These are phyloP conservation scores for Fusarium cicatricum DNA, from an alignment of 2,329 filamentous ascomycete genomes.

Conservation along the genomic window DNA sequence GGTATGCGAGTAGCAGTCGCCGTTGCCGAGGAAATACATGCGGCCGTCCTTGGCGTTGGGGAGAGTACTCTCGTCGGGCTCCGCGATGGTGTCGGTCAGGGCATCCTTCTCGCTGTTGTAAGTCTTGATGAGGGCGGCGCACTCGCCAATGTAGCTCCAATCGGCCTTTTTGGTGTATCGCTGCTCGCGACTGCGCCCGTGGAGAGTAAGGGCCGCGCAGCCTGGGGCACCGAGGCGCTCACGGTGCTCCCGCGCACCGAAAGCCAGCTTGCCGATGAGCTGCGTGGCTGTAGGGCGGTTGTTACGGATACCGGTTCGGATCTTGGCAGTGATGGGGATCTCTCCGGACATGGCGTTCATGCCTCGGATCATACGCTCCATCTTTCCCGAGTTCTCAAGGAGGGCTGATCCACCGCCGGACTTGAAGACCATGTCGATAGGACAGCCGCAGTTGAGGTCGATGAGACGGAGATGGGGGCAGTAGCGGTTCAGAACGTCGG, in stretches of 20 bases:
- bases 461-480: slow-evolving; percentile 88
- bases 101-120: slow-evolving; percentile 75
- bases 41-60: slow-evolving; percentile 71
- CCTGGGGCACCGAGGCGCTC: slow-evolving; percentile 78
- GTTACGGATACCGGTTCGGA: slow-evolving; percentile 88
- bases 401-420: slow-evolving; percentile 89
- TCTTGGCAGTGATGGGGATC: slow-evolving; percentile 92
- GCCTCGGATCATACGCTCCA: slow-evolving; percentile 93
- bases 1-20: slow-evolving; percentile 91
- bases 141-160: slow-evolving; percentile 94
- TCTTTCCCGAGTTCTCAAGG: slow-evolving; percentile 84
- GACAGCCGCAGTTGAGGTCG: slow-evolving; percentile 96
- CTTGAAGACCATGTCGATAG: slow-evolving; percentile 92
- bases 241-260: slow-evolving; percentile 78
- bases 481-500: slow-evolving; percentile 79
- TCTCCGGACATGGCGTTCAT: slow-evolving; percentile 95
- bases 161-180: slow-evolving; percentile 92
- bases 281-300: slow-evolving; percentile 81
- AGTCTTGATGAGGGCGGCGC: slow-evolving; percentile 81
- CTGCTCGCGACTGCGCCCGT: slow-evolving; percentile 93
- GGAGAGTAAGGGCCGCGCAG: slow-evolving; percentile 93
- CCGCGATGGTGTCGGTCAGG: slow-evolving; percentile 77
- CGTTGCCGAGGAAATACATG: slow-evolving; percentile 94
- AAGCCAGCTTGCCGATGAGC: slow-evolving; percentile 81
- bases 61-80: slow-evolving; percentile 78